Percentiles rank a stretch among this genome's conserved stretches.
Conservation (phyloP, 2,329 filamentous ascomycete genomes). For the Fusarium haematococcum region DNA sequence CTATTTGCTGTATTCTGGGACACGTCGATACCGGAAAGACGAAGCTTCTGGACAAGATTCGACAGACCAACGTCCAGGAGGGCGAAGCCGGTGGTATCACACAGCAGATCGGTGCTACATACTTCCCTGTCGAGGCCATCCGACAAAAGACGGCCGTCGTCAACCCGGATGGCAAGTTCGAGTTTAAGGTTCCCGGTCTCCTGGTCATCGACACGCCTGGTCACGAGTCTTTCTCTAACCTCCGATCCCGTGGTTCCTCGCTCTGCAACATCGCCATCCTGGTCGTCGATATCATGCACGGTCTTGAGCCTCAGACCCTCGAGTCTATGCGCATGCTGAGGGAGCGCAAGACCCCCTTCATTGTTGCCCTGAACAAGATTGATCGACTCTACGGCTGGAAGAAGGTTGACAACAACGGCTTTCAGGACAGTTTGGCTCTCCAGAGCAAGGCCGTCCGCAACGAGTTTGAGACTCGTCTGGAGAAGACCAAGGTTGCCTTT, state of each 20-base stretch:
- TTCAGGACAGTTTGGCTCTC: slow-evolving; percentile 88
- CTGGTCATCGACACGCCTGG: slow-evolving; percentile 98
- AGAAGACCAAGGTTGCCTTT: slow-evolving; percentile 93
- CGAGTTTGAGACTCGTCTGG: slow-evolving; percentile 91
- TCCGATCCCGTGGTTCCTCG: slow-evolving; percentile 95
- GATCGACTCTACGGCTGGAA: slow-evolving; percentile 99
- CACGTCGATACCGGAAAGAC: slow-evolving; percentile 99
- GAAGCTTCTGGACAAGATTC: slow-evolving; percentile 98
- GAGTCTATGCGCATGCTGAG: slow-evolving; percentile 96
- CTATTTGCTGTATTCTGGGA: slow-evolving; percentile 99
- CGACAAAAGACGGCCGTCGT: slow-evolving; percentile 93
- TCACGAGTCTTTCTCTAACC: slow-evolving; percentile 99
- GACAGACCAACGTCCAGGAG: slow-evolving; percentile 98
- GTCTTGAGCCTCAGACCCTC: slow-evolving; percentile 94
- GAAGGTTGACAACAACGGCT: slow-evolving; percentile 98
- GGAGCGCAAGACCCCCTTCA: slow-evolving; percentile 96
- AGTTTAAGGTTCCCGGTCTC: slow-evolving; percentile 97
- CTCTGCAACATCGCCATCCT: slow-evolving; percentile 99
- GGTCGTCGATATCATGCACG: slow-evolving; percentile 99
- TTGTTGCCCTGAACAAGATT: slow-evolving; percentile 99
- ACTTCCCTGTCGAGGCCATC: slow-evolving; percentile 96
- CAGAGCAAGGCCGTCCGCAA: slow-evolving; percentile 95
- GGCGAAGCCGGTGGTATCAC: slow-evolving; percentile 99
- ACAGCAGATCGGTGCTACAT: slow-evolving; percentile 98
- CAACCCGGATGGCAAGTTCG: slow-evolving; percentile 89